Evolutionary conservation across 192 early-diverging fungal species (phyloP).

Genomic region (Allomyces macrogynus): DNA sequence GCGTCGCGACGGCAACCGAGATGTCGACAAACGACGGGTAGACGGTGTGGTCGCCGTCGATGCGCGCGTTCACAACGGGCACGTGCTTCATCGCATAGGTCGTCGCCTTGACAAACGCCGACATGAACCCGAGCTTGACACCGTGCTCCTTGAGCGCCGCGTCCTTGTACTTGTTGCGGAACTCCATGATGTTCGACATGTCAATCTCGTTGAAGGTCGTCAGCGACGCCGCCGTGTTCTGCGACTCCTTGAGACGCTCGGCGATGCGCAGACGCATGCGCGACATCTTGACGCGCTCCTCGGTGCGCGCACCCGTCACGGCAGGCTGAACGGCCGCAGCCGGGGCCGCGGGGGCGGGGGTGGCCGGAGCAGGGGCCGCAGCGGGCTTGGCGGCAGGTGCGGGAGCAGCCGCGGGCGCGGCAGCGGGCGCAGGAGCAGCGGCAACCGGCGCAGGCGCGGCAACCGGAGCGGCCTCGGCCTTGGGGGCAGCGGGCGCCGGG

Average conservation of each 20-base stretch:
- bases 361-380: slow-evolving; percentile 3
- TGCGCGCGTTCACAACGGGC: slow-evolving; percentile 83
- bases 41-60: slow-evolving; percentile 77
- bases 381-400: slow-evolving; percentile 13
- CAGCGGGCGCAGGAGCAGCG: slow-evolving; percentile 7
- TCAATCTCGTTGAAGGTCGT: slow-evolving; percentile 99
- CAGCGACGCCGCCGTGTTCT: slow-evolving; percentile 86
- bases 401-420: too few species aligned
- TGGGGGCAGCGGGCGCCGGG: slow-evolving; percentile 13
- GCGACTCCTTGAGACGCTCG: slow-evolving; percentile 87
- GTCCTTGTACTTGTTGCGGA: slow-evolving; percentile 90
- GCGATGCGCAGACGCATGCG: slow-evolving; percentile 90
- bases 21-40: slow-evolving; percentile 92
- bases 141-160: slow-evolving; percentile 78
- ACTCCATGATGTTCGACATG: slow-evolving; percentile 83
- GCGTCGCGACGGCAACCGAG: slow-evolving; percentile 88
- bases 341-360: slow-evolving; percentile 1
- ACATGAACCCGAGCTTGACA: slow-evolving; percentile 97
- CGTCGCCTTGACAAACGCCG: slow-evolving; percentile 85
- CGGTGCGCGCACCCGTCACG: slow-evolving; percentile 6
- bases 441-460: slow-evolving; percentile 19
- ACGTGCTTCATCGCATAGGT: slow-evolving; percentile 67
- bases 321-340: slow-evolving; percentile 8
- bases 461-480: slow-evolving; percentile 15
- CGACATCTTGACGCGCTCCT: slow-evolving; percentile 69